Percentiles rank a stretch among this genome's conserved stretches.
Evolutionary conservation across 352 stramenopile species (phyloP).

Genomic region (Pelagophyceae sp.): DNA sequence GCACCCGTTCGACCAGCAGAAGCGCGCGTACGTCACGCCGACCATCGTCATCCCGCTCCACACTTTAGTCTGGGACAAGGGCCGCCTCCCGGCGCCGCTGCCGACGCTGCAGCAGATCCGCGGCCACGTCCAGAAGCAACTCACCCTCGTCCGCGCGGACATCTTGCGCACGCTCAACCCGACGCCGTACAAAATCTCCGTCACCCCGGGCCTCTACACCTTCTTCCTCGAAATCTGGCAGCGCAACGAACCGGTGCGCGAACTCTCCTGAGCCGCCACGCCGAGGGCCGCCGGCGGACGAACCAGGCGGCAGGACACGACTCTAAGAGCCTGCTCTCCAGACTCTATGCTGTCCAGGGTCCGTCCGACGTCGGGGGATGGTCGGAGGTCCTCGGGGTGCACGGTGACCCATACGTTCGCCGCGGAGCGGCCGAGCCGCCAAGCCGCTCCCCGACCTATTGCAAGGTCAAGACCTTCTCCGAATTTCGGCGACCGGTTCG

Average conservation of each 20-base stretch:
- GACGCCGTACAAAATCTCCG: slow-evolving; percentile 65
- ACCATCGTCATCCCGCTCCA: slow-evolving; percentile 75
- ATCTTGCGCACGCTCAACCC: slow-evolving; percentile 88
- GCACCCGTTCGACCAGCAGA: slow-evolving; percentile 89
- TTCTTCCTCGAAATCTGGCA: slow-evolving; percentile 94
- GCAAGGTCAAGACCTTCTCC: no score
- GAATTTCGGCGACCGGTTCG: no score
- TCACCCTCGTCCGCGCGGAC: slow-evolving; percentile 82
- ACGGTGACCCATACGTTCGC: no score
- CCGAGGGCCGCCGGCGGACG: no score
- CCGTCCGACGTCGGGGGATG: no score
- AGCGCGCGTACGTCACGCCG: slow-evolving; percentile 83
- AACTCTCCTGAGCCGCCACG: slow-evolving; percentile 37
- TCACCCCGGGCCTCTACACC: slow-evolving; percentile 64
- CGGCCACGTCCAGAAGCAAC: slow-evolving; percentile 64
- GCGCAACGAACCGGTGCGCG: slow-evolving; percentile 49
- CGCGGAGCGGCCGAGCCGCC: no score
- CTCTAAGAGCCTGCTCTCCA: no score
- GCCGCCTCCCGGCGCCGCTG: slow-evolving; percentile 47
- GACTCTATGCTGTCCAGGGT: no score
- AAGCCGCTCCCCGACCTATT: no score
- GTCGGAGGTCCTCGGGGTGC: no score
- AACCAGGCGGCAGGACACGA: no score
- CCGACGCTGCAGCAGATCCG: slow-evolving; percentile 38
- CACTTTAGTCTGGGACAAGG: slow-evolving; percentile 73